phyloP scores from a whole-genome alignment of 192 early-diverging fungal species.

The Radiomyces spectabilis region DNA sequence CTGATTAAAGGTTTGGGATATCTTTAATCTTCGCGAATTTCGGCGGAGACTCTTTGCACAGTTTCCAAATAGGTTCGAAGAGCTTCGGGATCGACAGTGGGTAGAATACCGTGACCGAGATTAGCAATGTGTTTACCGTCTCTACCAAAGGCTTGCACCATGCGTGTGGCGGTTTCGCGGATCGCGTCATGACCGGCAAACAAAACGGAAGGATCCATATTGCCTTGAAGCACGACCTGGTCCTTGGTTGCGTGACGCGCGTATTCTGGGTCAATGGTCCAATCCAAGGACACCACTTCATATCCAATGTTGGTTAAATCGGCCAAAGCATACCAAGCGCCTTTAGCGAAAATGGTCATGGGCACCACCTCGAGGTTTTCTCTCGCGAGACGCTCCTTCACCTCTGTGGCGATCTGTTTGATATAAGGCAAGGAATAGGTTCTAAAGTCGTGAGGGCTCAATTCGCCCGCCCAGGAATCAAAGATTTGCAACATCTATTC shows the following conservation, averaged over 20 bases:
- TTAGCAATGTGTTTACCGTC: slow-evolving; percentile 81
- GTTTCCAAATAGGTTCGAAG: slow-evolving; percentile 62
- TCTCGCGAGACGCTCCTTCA: slow-evolving; percentile 48
- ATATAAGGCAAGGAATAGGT: slow-evolving; percentile 89
- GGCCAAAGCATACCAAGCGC: slow-evolving; percentile 84
- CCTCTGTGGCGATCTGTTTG: slow-evolving; percentile 65
- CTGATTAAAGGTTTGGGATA: neutral
- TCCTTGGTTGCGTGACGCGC: slow-evolving; percentile 46
- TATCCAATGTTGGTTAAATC: slow-evolving; percentile 59
- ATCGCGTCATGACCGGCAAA: slow-evolving; percentile 74
- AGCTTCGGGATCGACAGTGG: slow-evolving; percentile 66
- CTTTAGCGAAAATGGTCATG: slow-evolving; percentile 88
- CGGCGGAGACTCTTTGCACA: slow-evolving; percentile 52
- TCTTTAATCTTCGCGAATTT: slow-evolving; percentile 29
- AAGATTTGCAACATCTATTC: slow-evolving; percentile 89
- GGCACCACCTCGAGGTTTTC: slow-evolving; percentile 54
- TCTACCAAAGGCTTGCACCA: slow-evolving; percentile 78
- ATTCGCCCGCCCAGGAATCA: slow-evolving; percentile 94
- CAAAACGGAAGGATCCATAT: slow-evolving; percentile 85
- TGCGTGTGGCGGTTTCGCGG: slow-evolving; percentile 57
- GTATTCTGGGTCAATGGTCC: slow-evolving; percentile 69
- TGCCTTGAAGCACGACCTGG: slow-evolving; percentile 80
- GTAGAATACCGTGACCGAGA: slow-evolving; percentile 95
- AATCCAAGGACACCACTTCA: slow-evolving; percentile 88
- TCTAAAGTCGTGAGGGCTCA: slow-evolving; percentile 74